Base-by-base conservation (phyloP, 2,329 filamentous ascomycete genomes). In the Fusarium devonianum region DNA sequence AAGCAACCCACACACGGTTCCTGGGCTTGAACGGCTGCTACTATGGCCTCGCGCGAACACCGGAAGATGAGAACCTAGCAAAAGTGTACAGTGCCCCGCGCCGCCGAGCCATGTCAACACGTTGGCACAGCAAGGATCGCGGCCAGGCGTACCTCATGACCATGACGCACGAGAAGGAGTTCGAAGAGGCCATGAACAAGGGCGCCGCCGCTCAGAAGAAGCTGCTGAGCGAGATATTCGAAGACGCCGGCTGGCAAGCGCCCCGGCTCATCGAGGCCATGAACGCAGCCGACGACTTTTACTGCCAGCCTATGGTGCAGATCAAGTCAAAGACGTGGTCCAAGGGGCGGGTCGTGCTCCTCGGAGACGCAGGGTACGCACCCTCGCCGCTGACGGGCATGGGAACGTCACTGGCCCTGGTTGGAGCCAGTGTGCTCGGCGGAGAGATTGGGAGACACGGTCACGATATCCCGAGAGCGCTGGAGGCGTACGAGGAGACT, bases 361-460 rank as follows among this genome's bases (percentile, higher is more conserved):
- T 82, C 0, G 80, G 79, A 4, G 80, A 84, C 49, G 76, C 80
- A 12, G 78, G 67, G 2, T 77, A 76, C 54, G 74, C 71, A 16
- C 76, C 77, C 0, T 75, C 75, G 1, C 73, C 74, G 3, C 53
- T 76, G 6, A 77, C 75, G 0, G 80, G 80, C 0, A 74, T 78
- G 69, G 79, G 79, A 11, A 80, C 77, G 2, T 74, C 71, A 3
- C 54, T 73, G 4, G 75, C 75, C 2, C 52, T 82, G 16, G 61
- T 74, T 1, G 74, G 75, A 2, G 80, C 78, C 2, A 81, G 82
- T 55, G 68, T 79, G 0, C 71, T 84, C 1, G 80, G 79, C 1
- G 77, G 78, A 3, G 75, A 76, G 35, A 65, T 79, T n/a, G 45
- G 52, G 10, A 53, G 51, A 9, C 52, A 64, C 16, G 53, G 56